Base-by-base conservation (phyloP, 176 grass and related monocot genomes). In the Alopecurus myosuroides region DNA sequence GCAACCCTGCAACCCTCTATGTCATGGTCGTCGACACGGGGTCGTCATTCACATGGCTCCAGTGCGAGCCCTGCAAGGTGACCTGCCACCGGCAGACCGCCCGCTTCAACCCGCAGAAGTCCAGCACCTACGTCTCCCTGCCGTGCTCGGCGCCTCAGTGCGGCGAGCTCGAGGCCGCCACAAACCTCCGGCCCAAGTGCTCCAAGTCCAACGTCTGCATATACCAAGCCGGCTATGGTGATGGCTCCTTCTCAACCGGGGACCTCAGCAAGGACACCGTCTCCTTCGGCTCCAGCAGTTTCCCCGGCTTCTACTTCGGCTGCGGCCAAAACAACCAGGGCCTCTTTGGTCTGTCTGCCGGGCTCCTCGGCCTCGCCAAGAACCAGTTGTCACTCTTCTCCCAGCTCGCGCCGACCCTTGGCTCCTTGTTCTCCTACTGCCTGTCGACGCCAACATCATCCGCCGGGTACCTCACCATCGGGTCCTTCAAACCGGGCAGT, bases 31-130 rank as follows among this genome's bases (percentile, higher is more conserved):
- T 46, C 44, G 44, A 46, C 44, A 46, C 44, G 44, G 91, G 91
- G 12, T 97, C 94, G 2, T 93, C 94, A 7, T 75, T 97, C 68
- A 83, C 85, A 44, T 97, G 94, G 94, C 89, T 97, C 51, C 94
- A 97, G 53, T 97, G 94, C 85, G 86, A 87, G 1, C 94, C 94
- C 0, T 97, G 94, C 88, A 20, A 42, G 17, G 73, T 97, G 53
- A 90, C 87, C 18, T 97, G 94, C 91, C 94, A 97, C 86, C 77
- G 35, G 25, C 92, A 94, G 89, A 52, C 68, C 19, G 42, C 42
- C 42, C 42, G 42, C 42, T 44, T 44, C 11, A 11, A 44, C 42
- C 42, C 42, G 94, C 51, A 26, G 3, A 35, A 84, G 1, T 93
- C 94, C n/a, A 71, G 17, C 82, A 84, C 88, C 22, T 93, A 97